phyloP scores from a whole-genome alignment of 2,329 filamentous ascomycete genomes.

The Aspergillus persii region DNA sequence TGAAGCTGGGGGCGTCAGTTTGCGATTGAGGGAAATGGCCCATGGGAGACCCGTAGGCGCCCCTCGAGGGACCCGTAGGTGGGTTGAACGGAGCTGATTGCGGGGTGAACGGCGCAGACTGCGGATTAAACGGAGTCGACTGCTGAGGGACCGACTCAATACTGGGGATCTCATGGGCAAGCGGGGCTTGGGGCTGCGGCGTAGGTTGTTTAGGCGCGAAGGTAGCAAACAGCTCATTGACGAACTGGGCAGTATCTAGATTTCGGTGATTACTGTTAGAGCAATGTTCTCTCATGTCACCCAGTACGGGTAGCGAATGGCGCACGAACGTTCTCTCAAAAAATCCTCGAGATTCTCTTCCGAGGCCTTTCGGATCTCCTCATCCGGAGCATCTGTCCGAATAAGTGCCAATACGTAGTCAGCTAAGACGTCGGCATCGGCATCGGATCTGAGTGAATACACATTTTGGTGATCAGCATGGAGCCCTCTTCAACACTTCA shows the following conservation, averaged over 20 bases:
- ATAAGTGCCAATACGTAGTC: slow-evolving; percentile 62
- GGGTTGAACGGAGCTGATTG: slow-evolving; percentile 19
- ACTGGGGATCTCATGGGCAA: slow-evolving; percentile 21
- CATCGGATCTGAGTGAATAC: slow-evolving; percentile 51
- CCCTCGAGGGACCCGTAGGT: slow-evolving; percentile 20
- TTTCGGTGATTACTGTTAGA: slow-evolving; percentile 11
- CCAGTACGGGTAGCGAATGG: neutral
- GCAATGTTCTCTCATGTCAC: neutral
- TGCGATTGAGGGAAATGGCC: slow-evolving; percentile 18
- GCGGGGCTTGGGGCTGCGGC: slow-evolving; percentile 23
- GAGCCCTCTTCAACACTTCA: neutral
- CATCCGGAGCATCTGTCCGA: slow-evolving; percentile 54
- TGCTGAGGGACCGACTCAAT: slow-evolving; percentile 18
- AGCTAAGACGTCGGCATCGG: slow-evolving; percentile 59
- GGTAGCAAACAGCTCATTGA: slow-evolving; percentile 55
- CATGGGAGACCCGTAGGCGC: slow-evolving; percentile 20
- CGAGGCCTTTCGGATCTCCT: slow-evolving; percentile 52
- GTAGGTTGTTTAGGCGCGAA: slow-evolving; percentile 47
- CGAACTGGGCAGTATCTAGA: slow-evolving; percentile 52
- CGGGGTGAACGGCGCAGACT: neutral
- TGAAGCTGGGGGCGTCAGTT: slow-evolving; percentile 29
- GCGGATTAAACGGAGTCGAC: slow-evolving; percentile 6
- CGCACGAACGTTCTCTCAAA: slow-evolving; percentile 50
- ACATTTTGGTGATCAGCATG: neutral
- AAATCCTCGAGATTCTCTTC: slow-evolving; percentile 59